phyloP scores from a whole-genome alignment of 192 early-diverging fungal species.

The Backusella westeae region DNA sequence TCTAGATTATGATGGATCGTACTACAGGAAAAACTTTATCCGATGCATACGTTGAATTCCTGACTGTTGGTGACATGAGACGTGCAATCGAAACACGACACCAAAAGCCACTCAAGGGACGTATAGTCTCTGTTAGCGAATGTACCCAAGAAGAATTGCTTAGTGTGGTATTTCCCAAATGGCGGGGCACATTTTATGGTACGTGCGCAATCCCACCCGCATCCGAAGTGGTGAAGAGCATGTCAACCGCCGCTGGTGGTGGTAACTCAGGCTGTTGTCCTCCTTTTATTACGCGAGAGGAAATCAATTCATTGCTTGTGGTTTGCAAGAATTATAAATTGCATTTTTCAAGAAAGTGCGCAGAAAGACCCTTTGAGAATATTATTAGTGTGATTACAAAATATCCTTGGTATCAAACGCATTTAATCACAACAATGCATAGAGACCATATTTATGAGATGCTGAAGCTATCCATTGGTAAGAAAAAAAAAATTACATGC shows the following conservation, averaged over 20 bases:
- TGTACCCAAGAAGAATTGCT: constrained; percentile 58
- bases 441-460: constrained; percentile 69
- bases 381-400: constrained; percentile 69
- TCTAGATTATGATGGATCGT: constrained; percentile 59
- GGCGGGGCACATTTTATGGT: constrained; percentile 47
- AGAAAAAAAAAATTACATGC: not conserved
- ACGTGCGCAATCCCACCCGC: constrained; percentile 38
- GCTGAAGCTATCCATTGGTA: constrained; percentile 51
- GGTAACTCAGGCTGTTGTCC: constrained; percentile 16
- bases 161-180: constrained; percentile 53
- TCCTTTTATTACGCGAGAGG: constrained; percentile 60
- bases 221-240: constrained; percentile 5
- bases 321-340: constrained; percentile 77
- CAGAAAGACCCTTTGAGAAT: constrained; percentile 75
- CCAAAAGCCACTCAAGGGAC: constrained; percentile 58
- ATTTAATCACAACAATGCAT: constrained; percentile 59
- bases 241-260: constrained; percentile 20
- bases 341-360: constrained; percentile 72
- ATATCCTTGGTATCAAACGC: constrained; percentile 68
- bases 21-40: constrained; percentile 70
- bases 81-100: constrained; percentile 50
- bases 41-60: constrained; percentile 67
- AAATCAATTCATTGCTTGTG: constrained; percentile 67
- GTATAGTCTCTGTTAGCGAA: constrained; percentile 48
- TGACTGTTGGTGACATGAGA: constrained; percentile 46